Percentiles rank a stretch among this genome's conserved stretches.
Evolutionary conservation across 176 grass and related monocot species (phyloP).

Genomic region (Phragmites australis): DNA sequence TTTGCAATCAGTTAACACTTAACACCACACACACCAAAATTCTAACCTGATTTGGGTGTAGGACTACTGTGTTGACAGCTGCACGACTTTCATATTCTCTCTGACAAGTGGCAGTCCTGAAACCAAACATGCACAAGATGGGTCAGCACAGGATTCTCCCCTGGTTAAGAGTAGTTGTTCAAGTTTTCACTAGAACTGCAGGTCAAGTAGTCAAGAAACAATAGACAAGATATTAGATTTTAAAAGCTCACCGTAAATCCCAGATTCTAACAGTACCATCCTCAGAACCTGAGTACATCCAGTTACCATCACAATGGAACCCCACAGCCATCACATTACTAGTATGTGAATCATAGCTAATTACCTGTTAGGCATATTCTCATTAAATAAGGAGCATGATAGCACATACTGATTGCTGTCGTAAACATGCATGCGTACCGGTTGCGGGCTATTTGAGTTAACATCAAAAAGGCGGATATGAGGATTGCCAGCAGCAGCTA

Average conservation of each 20-base stretch:
- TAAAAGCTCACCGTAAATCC: constrained; percentile 74
- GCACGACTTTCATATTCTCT: constrained; percentile 96
- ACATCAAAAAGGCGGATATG: constrained; percentile 96
- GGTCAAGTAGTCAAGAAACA: neutral
- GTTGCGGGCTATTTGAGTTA: constrained; percentile 81
- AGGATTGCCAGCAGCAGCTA: constrained; percentile 92
- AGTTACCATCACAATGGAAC: constrained; percentile 98
- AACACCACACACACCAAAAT: neutral
- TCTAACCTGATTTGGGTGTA: constrained; percentile 94
- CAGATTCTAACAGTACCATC: constrained; percentile 97
- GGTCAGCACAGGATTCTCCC: neutral
- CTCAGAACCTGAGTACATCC: constrained; percentile 99
- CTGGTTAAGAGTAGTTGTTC: neutral
- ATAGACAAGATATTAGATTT: neutral
- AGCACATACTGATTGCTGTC: neutral
- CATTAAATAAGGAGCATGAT: constrained; percentile 12
- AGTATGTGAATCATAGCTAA: constrained; percentile 96
- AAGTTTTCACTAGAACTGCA: neutral
- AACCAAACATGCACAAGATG: constrained; percentile 33
- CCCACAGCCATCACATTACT: constrained; percentile 99
- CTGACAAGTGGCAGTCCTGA: constrained; percentile 84
- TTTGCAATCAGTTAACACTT: neutral
- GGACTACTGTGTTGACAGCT: constrained; percentile 90
- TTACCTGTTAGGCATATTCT: constrained; percentile 53
- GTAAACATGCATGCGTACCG: constrained; percentile 50